A percentile compares a stretch with the other conserved stretches of the same genome.
Conservation (phyloP, 768 basidiomycete genomes). For the Suillus ampliporus region DNA sequence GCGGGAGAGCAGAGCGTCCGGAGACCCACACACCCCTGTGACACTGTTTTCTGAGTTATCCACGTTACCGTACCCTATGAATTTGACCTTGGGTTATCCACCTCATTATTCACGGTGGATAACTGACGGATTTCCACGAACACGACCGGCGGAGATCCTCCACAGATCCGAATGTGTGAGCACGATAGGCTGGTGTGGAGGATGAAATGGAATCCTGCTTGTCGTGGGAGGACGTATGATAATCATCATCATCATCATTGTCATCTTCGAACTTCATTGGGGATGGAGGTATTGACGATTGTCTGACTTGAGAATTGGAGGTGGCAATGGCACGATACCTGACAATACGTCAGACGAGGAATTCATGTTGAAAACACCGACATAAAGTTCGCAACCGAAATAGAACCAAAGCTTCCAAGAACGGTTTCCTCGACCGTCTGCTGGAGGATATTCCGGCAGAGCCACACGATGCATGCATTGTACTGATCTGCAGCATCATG, state of each 20-base stretch:
- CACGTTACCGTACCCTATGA: too few relatives aligned
- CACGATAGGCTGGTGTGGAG: constrained; percentile 10
- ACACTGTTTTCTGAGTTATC: too few relatives aligned
- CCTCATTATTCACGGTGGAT: too few relatives aligned
- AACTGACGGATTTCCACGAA: too few relatives aligned
- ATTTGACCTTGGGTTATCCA: too few relatives aligned
- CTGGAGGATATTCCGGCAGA: constrained; percentile 11
- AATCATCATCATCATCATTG: constrained; percentile 5
- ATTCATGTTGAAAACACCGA: background rate
- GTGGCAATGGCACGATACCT: background rate
- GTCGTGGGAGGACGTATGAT: background rate
- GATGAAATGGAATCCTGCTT: background rate
- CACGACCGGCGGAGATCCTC: too few relatives aligned
- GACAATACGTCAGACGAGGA: background rate
- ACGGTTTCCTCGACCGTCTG: constrained; percentile 2
- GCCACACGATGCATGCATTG: constrained; percentile 17
- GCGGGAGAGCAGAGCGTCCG: too few relatives aligned
- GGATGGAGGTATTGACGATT: constrained; percentile 1
- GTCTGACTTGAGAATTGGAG: too few relatives aligned
- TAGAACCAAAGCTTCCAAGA: constrained; percentile 8
- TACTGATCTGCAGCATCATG: constrained; percentile 48
- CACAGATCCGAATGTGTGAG: constrained; percentile 4
- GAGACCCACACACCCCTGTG: too few relatives aligned
- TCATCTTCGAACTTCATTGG: constrained; percentile 1
- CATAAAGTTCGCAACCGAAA: constrained; percentile 8